Evolutionary conservation across 2,329 filamentous ascomycete genomes (phyloP), one percentile per base, ranked within the genome.

Genomic region (Hysterium pulicare): DNA sequence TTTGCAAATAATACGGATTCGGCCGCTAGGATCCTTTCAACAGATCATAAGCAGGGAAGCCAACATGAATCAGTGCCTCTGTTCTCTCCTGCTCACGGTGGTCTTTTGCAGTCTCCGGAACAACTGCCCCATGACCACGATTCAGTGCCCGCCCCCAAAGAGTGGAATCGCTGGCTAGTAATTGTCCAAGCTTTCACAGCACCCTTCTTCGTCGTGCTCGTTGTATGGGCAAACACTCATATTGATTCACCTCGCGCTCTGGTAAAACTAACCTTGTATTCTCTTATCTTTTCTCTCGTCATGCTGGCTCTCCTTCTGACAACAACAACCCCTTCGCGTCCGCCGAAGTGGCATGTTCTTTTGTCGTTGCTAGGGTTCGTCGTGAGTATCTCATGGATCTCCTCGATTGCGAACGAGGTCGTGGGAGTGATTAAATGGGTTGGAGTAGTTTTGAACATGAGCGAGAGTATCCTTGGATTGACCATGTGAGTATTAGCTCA

Each of bases 351-450:
- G 66, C 85, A 90, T 45, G 84, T 84, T 37, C 60, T 91, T 19
- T 76, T 97, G 34, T 95, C 90, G 61, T 88, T 95, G 58, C 72
- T 94, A 26, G 93, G 94, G 5, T 98, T 98, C 61, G 73, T 86
- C 7, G 94, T 97, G 45, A 83, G 86, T 48, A 93, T 97, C 44
- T 86, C 88, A 19, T 98, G 94, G 93, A 96, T 97, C 55, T 93
- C 89, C 30, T 93, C 89, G 1, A 90, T 98, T 54, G 91, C 93
- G 2, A 88, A 89, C 26, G 91, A 98, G 71, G 93, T 98, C 4
- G 93, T 98, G 4, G 90, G 89, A 23, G 86, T 96, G 5, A 77
- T 98, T 50, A 97, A 98, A 69, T 86, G 93, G 1, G 74, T 97
- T 37, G 93, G 93, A 7, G 87, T 97, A 22, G 88, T 98, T 38